Evolutionary conservation across 805 yeast species (phyloP), one percentile per base, ranked within the genome.

Genomic region (Maudiozyma saulgeensis): DNA sequence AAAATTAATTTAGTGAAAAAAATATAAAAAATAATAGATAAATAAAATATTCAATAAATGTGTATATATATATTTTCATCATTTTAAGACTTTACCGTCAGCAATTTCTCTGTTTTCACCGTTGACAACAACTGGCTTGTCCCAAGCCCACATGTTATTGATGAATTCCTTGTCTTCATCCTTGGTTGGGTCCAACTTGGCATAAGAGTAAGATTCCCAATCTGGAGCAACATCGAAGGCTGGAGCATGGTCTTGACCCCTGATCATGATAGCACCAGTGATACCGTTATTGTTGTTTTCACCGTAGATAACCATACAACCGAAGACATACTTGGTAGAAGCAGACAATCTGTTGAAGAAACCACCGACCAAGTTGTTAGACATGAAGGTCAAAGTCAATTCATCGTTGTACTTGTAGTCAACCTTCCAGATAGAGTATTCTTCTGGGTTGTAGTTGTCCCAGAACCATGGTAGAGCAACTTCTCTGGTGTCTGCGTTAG

Each of bases 161-260:
- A 93, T 71, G 66, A 87, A 87, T 56, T 76, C 86, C 73, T 78
- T 83, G 77, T 79, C 87, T 68, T 80, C 93, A 59, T 79, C 80
- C 60, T 80, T 79, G 63, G 88, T 62, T 53, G 84, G 79, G 68
- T 91, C 97, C 66, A 91, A 77, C 77, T 87, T 82, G 68, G 80
- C 74, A 85, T 79, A 88, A 52, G 69, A 67, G 77, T 87, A 91
- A 45, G 96, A 87, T 76, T 91, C 98, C 95, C 96, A 89, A 76
- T 93, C 99, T 72, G 99, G 97, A 67, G 98, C 99, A 71, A 93
- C 98, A 58, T 91, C 86, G 67, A 91, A 88, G 56, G 96, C 99
- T 71, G 97, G 96, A 50, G 62, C 79, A 68, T 62, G 74, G 54
- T 91, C 96, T 74, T 91, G 87, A 64, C 99, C 99, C 77, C 98